Percentiles rank a stretch among this genome's conserved stretches.
These are phyloP conservation scores for Scenedesmus sp. DNA, from an alignment of 163 green algal genomes.

Conservation along the genomic window DNA sequence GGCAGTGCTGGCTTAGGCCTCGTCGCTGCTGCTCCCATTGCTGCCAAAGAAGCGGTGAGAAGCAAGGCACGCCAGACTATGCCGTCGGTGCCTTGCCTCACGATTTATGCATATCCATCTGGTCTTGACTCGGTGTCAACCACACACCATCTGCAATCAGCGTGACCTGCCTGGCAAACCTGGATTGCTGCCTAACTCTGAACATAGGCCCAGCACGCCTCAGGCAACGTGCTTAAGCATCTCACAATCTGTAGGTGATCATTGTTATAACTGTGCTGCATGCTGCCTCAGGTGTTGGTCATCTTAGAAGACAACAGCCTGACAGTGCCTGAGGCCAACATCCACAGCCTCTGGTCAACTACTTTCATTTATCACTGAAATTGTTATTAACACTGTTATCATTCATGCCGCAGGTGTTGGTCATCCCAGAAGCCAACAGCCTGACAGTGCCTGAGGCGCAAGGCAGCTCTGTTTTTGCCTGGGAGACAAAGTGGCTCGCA, in stretches of 20 bases:
- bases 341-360: no score
- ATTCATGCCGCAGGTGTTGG: background rate
- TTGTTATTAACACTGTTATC: no score
- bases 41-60: background rate
- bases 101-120: no score
- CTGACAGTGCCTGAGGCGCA: conserved; percentile 1
- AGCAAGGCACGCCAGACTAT: background rate
- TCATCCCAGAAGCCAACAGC: background rate
- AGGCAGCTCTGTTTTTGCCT: conserved; percentile 12
- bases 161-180: no score
- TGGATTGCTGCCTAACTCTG: no score
- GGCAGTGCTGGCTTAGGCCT: background rate
- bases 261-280: background rate
- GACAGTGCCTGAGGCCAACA: background rate
- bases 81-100: background rate
- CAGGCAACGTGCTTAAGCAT: no score
- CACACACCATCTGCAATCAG: no score
- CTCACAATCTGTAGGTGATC: background rate
- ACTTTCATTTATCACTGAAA: no score
- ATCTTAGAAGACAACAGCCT: background rate
- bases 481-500: background rate
- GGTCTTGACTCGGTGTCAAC: no score
- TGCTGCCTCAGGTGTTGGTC: background rate
- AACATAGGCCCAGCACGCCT: no score
- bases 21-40: background rate